Evolutionary conservation across 225 moss, liverwort and hornwort genomes (phyloP), one percentile per base, ranked within the genome.

Genomic region (Physcomitrium patens): DNA sequence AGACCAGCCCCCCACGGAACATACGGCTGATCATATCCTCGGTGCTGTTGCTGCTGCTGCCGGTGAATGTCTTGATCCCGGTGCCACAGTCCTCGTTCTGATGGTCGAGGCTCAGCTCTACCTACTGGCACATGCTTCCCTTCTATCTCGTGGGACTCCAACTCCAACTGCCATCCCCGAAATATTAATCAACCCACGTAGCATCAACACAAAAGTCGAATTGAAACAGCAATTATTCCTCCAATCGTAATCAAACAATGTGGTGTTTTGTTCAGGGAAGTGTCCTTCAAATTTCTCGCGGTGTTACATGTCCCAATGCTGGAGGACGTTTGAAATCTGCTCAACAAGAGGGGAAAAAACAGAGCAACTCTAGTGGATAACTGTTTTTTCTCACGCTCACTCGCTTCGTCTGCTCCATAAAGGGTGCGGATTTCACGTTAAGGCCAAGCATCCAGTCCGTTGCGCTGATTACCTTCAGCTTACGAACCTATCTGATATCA

Each of bases 141-240:
- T 43, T 86, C 87, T 51, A 94, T 94, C 77, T 94, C 94, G 60
- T 94, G 92, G 17, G 87, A 89, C 18, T 92, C 87, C 72, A 85
- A 87, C 51, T 92, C 86, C 44, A 94, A 24, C 92, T 94, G 73
- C 14, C 69, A 64, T 44, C 54, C 63, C 52, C 59, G 7, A 3
- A 48, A 48, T 2, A 3, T 49, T 11, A 0, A 11, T 15, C 15
- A 49, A 11, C 12, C 11, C 15, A 15, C 48, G 11, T 49, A 1
- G 48, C 12, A 49, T 49, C 12, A 49, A 49, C 15, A 15, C 15
- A 3, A 13, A 49, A 49, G 48, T 15, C 11, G 1, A 19, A 23
- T 46, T 52, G 2, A 24, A 65, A 44, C 0, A 26, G 9, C 15
- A 16, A 19, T 2, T 1, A 16, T 9, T 42, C 6, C 0, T 23